Percentiles rank a stretch among this genome's conserved stretches.
phyloP scores from a whole-genome alignment of 805 yeast genomes.

The Pichia nanzhaoensis region DNA sequence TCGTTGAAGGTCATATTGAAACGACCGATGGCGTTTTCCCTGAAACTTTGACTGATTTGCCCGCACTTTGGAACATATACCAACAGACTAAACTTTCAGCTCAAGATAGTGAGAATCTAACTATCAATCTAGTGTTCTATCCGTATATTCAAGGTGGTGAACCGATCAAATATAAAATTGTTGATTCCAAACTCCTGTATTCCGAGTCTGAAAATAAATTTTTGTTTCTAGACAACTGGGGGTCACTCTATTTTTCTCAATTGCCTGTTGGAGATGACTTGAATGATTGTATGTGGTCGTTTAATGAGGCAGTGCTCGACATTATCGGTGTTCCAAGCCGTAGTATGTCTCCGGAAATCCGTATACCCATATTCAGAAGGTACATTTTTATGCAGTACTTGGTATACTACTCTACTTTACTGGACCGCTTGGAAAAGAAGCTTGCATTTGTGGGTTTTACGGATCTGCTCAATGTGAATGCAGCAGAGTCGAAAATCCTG shows the following conservation, averaged over 20 bases:
- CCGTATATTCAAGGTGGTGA: constrained; percentile 23
- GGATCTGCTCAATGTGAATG: not conserved
- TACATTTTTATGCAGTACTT: constrained; percentile 19
- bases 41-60: constrained; percentile 19
- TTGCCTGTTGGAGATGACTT: constrained; percentile 1
- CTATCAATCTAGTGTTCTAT: constrained; percentile 15
- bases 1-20: not conserved
- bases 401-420: constrained; percentile 15
- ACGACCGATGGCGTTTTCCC: constrained; percentile 19
- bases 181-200: constrained; percentile 16
- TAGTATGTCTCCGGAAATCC: constrained; percentile 21
- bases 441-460: constrained; percentile 3
- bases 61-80: constrained; percentile 18
- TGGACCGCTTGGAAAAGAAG: constrained; percentile 4
- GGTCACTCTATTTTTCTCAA: constrained; percentile 25
- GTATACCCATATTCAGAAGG: constrained; percentile 20
- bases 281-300: constrained; percentile 24
- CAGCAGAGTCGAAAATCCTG: not conserved
- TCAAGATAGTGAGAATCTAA: not conserved
- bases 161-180: constrained; percentile 10
- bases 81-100: not conserved
- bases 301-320: constrained; percentile 19
- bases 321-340: constrained; percentile 15
- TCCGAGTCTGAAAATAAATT: constrained; percentile 18
- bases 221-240: constrained; percentile 20